Conservation (phyloP, 1,284 basidiomycete species). For the Coriolopsis trogii region DNA sequence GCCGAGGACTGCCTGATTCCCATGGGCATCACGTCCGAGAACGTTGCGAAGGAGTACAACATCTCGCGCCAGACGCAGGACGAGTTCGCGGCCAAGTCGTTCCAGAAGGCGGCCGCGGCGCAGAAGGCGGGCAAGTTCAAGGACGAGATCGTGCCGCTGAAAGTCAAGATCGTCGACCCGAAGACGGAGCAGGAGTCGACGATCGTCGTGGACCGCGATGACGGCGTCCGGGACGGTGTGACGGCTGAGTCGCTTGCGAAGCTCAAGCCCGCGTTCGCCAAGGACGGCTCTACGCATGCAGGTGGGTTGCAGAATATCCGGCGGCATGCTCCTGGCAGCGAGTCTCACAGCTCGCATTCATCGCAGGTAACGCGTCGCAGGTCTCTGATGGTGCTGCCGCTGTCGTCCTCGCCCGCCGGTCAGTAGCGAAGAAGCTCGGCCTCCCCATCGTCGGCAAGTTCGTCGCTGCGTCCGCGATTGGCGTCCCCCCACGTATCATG, state of each 20-base stretch:
- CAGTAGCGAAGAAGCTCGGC: conserved; percentile 85
- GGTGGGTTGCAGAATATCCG: conserved; percentile 48
- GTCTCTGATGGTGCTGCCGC: conserved; percentile 98
- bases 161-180: conserved; percentile 76
- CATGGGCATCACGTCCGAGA: conserved; percentile 98
- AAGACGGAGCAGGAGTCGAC: conserved; percentile 84
- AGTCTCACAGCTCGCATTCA: not conserved
- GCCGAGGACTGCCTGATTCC: conserved; percentile 93
- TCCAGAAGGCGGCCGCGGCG: conserved; percentile 85
- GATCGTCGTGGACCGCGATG: conserved; percentile 85
- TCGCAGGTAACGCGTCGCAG: conserved; percentile 87
- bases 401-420: conserved; percentile 87
- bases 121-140: conserved; percentile 92
- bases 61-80: conserved; percentile 82
- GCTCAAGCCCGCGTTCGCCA: conserved; percentile 92
- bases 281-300: conserved; percentile 92
- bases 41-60: conserved; percentile 82
- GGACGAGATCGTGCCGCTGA: conserved; percentile 89
- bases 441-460: conserved; percentile 95
- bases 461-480: conserved; percentile 77
- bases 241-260: conserved; percentile 86
- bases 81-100: conserved; percentile 85
- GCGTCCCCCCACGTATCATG: conserved; percentile 90
- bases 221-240: conserved; percentile 92
- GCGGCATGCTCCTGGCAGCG: not conserved